Percentiles rank a stretch among this genome's conserved stretches.
phyloP scores from a whole-genome alignment of 352 stramenopile species.

The Phytophthora sojae region DNA sequence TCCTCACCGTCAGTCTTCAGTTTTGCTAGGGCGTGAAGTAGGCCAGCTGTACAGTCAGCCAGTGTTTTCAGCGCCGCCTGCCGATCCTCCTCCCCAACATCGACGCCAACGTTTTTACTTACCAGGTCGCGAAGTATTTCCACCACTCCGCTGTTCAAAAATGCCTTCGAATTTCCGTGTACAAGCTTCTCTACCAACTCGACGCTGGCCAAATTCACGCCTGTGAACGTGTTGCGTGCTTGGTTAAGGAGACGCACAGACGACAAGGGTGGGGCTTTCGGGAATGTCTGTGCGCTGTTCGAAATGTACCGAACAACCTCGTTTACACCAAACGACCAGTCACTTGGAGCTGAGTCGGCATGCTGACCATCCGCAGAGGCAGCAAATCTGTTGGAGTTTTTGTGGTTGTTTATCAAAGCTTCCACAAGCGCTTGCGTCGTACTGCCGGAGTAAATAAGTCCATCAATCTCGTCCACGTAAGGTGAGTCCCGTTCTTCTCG shows the following conservation, averaged over 20 bases:
- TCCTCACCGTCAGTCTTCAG: constrained; percentile 25
- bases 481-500: constrained; percentile 1
- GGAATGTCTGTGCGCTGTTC: constrained; percentile 50
- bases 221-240: constrained; percentile 44
- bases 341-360: constrained; percentile 64
- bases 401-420: constrained; percentile 69
- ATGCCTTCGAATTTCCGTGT: constrained; percentile 43
- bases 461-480: constrained; percentile 22
- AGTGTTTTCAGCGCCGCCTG: constrained; percentile 65
- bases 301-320: constrained; percentile 67
- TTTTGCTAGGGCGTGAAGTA: constrained; percentile 56
- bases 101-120: constrained; percentile 47
- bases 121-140: constrained; percentile 40
- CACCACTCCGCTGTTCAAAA: constrained; percentile 40
- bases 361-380: constrained; percentile 77
- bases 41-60: constrained; percentile 56
- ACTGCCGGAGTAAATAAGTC: constrained; percentile 53
- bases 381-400: constrained; percentile 63
- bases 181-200: constrained; percentile 67
- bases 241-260: constrained; percentile 67
- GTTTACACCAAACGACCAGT: constrained; percentile 82
- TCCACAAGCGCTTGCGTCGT: constrained; percentile 54
- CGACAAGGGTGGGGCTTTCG: constrained; percentile 58
- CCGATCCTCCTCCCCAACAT: constrained; percentile 64
- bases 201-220: constrained; percentile 38